phyloP scores from a whole-genome alignment of 1,139 yeast genomes.

The Debaryomycetaceae sp. region DNA sequence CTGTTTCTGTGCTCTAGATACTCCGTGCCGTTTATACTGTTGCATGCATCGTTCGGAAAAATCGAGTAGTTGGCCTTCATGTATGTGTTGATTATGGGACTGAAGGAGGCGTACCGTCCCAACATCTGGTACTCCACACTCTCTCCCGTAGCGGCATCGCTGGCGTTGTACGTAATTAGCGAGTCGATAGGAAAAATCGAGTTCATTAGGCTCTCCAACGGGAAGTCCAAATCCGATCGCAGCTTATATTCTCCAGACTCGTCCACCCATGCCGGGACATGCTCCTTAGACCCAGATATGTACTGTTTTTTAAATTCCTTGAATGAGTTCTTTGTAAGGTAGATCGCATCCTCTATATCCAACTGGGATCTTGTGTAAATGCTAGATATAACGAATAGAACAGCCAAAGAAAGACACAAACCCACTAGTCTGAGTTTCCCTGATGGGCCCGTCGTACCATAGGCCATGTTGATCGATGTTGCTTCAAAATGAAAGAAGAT shows the following conservation, averaged over 20 bases:
- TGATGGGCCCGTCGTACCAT: constrained; percentile 4
- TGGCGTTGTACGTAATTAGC: constrained; percentile 25
- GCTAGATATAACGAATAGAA: constrained; percentile 6
- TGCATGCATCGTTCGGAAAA: constrained; percentile 31
- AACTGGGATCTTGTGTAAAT: constrained; percentile 8
- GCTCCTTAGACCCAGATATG: constrained; percentile 2
- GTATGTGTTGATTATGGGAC: constrained; percentile 28
- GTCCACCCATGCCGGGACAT: neutral
- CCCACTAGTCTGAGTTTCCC: constrained; percentile 12
- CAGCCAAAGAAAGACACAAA: constrained; percentile 9
- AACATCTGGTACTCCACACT: constrained; percentile 20
- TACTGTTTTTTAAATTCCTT: constrained; percentile 20
- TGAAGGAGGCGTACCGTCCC: constrained; percentile 44
- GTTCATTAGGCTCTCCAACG: constrained; percentile 35
- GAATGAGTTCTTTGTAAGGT: constrained; percentile 23
- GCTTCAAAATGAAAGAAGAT: neutral
- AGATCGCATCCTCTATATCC: constrained; percentile 26
- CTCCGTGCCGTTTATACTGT: constrained; percentile 9
- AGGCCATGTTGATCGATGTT: neutral
- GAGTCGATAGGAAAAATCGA: constrained; percentile 45
- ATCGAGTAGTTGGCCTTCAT: constrained; percentile 23
- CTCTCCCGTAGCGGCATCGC: constrained; percentile 7
- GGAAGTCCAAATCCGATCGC: constrained; percentile 30
- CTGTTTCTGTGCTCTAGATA: constrained; percentile 18
- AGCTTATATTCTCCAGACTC: neutral